These are phyloP conservation scores for Dothideomycetidae sp. DNA, from an alignment of 2,329 filamentous ascomycete genomes.

Conservation along the genomic window DNA sequence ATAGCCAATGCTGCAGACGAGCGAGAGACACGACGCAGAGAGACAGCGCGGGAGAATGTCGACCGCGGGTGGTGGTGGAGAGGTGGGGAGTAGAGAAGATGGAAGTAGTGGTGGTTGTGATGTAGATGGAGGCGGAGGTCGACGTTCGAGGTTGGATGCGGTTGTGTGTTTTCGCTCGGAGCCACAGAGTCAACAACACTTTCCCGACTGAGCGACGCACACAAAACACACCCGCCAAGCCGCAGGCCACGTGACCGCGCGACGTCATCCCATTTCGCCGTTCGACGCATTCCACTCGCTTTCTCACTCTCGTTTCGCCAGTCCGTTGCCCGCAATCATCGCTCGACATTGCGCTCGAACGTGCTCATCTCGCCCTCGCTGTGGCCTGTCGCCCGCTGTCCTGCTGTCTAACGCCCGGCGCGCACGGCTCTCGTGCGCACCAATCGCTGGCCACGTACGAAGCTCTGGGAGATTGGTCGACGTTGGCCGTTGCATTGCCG, in stretches of 20 bases:
- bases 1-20: neutral
- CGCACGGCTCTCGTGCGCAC: no score
- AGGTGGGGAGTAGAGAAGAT: neutral
- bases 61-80: neutral
- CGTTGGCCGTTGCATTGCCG: no score
- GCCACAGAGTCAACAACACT: neutral
- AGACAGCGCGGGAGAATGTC: neutral
- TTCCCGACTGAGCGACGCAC: neutral
- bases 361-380: neutral
- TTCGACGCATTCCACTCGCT: no score
- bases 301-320: neutral
- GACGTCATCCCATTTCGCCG: neutral
- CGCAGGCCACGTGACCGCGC: neutral
- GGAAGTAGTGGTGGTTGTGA: no score
- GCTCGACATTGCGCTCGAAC: neutral
- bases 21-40: neutral
- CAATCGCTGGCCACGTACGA: no score
- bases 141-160: neutral
- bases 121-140: no score
- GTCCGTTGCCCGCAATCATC: neutral
- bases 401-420: no score
- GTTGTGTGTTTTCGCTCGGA: neutral
- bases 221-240: neutral
- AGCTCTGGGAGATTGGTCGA: no score
- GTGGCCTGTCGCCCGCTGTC: no score